phyloP scores from a whole-genome alignment of 73 alveolate genomes.

The Uronychia setigera region DNA sequence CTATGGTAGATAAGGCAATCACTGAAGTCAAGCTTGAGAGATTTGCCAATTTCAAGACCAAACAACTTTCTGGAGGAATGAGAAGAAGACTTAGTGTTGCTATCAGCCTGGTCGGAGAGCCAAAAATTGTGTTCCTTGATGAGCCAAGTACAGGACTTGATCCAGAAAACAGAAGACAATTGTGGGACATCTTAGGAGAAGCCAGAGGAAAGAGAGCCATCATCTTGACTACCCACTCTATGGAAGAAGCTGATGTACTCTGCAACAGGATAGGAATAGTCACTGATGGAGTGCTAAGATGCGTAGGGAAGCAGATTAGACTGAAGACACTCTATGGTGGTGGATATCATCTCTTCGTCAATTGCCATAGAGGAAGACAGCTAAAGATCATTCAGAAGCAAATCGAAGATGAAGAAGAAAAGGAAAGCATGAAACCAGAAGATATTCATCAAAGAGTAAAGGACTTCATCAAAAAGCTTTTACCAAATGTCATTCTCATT shows the following conservation, averaged over 20 bases:
- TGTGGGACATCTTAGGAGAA: conserved; percentile 74
- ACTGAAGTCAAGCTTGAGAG: conserved; percentile 82
- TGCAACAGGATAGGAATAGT: conserved; percentile 66
- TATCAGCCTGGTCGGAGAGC: conserved; percentile 92
- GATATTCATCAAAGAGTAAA: conserved; percentile 2
- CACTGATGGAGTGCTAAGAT: conserved; percentile 46
- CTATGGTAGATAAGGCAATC: conserved; percentile 76
- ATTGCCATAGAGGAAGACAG: conserved; percentile 40
- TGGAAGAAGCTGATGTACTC: conserved; percentile 92
- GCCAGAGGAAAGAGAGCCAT: conserved; percentile 65
- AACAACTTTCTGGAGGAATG: conserved; percentile 93
- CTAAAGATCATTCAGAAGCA: conserved; percentile 16
- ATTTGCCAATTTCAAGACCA: conserved; percentile 69
- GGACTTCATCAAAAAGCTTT: neutral
- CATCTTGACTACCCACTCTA: conserved; percentile 89
- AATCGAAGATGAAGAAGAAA: conserved; percentile 11
- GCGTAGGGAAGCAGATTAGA: conserved; percentile 36
- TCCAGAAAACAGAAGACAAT: conserved; percentile 75
- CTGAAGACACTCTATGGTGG: conserved; percentile 60
- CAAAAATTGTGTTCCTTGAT: conserved; percentile 85
- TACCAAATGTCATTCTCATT: conserved; percentile 20
- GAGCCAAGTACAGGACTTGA: conserved; percentile 90
- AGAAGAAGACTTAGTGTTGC: conserved; percentile 94
- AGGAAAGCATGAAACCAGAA: neutral
- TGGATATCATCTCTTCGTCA: conserved; percentile 60